Base-by-base conservation (phyloP, 2,329 filamentous ascomycete genomes). In the Nectriaceae sp. region DNA sequence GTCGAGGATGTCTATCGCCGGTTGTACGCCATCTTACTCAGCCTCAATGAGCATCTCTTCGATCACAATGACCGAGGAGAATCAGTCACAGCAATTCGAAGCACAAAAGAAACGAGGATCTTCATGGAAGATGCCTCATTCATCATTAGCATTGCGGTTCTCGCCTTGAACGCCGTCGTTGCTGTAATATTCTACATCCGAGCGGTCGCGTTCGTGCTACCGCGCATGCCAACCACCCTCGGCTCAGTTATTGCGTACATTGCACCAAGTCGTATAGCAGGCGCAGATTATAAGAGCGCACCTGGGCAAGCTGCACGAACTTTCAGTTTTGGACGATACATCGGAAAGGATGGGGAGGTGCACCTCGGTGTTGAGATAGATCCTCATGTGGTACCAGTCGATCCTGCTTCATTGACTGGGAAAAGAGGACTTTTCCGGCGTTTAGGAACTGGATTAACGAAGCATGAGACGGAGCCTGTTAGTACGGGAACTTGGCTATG, bases 351-450 rank as follows among this genome's bases (percentile, higher is more conserved):
- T 52, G 74, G 76, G 0, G 65, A 66, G 6, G 61, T 65, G 0
- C 76, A 82, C 46, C 50, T 78, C 1, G 81, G 81, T 0, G 75
- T 84, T 37, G 80, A 84, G 26, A 60, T 70, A 20, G 68, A 74
- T 20, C 73, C 75, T 0, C 72, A 73, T 44, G 70, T 79, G 1
- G 66, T 69, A 0, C 59, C 42, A 0, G 39, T 67, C 0, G 37
- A 65, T 19, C 50, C 50, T 1, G 20, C 45, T 2, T 52, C 47
- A 5, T 13, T 51, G 4, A 40, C 13, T 11, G 19, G 41, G 4
- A 39, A 36, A 3, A 16, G 20, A 11, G 11, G 38, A 11, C 21
- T 19, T 19, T n/a, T 35, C n/a, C n/a, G n/a, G n/a, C n/a, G n/a
- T n/a, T n/a, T n/a, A n/a, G n/a, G n/a, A n/a, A n/a, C n/a, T n/a